Conservation (phyloP, 352 stramenopile genomes). For the Plasmopara halstedii region DNA sequence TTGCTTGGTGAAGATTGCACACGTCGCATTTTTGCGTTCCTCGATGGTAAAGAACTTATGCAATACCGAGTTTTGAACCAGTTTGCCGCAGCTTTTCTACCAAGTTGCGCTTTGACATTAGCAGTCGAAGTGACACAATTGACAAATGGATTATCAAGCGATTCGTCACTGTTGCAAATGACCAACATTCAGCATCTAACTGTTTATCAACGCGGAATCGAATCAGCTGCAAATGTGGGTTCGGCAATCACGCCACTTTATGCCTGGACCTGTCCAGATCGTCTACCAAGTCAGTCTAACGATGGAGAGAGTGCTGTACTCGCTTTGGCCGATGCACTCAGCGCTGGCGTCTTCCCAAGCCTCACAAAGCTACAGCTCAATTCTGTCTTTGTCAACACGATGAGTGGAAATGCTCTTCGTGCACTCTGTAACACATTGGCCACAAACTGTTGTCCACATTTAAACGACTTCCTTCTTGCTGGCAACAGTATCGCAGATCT, state of each 20-base stretch:
- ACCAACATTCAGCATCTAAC: slow-evolving; percentile 51
- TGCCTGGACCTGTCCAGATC: slow-evolving; percentile 53
- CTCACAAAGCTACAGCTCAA: slow-evolving; percentile 56
- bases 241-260: slow-evolving; percentile 31
- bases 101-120: slow-evolving; percentile 38
- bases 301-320: slow-evolving; percentile 43
- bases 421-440: slow-evolving; percentile 35
- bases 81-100: slow-evolving; percentile 40
- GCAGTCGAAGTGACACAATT: slow-evolving; percentile 45
- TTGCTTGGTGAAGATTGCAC: slow-evolving; percentile 43
- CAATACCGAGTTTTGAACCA: slow-evolving; percentile 38
- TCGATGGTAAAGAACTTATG: slow-evolving; percentile 54
- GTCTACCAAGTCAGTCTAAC: slow-evolving; percentile 46
- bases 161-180: slow-evolving; percentile 34
- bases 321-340: slow-evolving; percentile 32
- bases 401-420: slow-evolving; percentile 34
- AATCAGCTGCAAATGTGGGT: background rate
- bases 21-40: slow-evolving; percentile 46
- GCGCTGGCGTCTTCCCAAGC: slow-evolving; percentile 24
- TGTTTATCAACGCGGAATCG: slow-evolving; percentile 34
- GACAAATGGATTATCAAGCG: slow-evolving; percentile 15
- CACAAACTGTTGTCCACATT: slow-evolving; percentile 35
- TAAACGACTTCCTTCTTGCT: slow-evolving; percentile 52
- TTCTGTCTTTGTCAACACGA: slow-evolving; percentile 70
- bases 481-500: slow-evolving; percentile 63